Conservation (phyloP, 768 basidiomycete species). For the Pleurotus djamor region DNA sequence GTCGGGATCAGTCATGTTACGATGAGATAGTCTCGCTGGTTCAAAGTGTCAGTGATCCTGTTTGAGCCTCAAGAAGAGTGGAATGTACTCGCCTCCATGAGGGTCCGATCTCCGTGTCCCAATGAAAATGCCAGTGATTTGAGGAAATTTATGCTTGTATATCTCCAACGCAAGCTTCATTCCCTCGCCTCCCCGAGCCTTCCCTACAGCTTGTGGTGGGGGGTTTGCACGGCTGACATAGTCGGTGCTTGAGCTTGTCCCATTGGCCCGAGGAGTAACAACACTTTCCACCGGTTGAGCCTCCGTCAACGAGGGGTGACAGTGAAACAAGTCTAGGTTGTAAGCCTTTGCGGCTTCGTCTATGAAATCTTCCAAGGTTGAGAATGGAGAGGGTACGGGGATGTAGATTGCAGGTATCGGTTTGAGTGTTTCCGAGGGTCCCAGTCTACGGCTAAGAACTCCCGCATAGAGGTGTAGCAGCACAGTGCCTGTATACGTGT, state of each 20-base stretch:
- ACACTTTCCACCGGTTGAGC: slow-evolving; percentile 46
- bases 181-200: slow-evolving; percentile 57
- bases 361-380: slow-evolving; percentile 83
- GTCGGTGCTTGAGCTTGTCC: slow-evolving; percentile 11
- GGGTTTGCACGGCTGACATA: slow-evolving; percentile 18
- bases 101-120: slow-evolving; percentile 91
- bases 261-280: slow-evolving; percentile 23
- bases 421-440: slow-evolving; percentile 29
- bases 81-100: slow-evolving; percentile 73
- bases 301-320: slow-evolving; percentile 30
- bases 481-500: slow-evolving; percentile 74
- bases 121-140: slow-evolving; percentile 80
- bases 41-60: background rate
- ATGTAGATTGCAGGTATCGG: slow-evolving; percentile 80
- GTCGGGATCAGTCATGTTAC: slow-evolving; percentile 79
- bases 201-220: slow-evolving; percentile 39
- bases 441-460: slow-evolving; percentile 50
- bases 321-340: slow-evolving; percentile 70
- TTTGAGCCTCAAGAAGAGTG: background rate
- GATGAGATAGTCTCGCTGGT: slow-evolving; percentile 67
- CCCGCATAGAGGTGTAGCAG: slow-evolving; percentile 87
- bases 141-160: slow-evolving; percentile 67
- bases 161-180: slow-evolving; percentile 78
- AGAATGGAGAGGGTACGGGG: slow-evolving; percentile 86
- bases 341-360: slow-evolving; percentile 58